Percentiles rank a stretch among this genome's conserved stretches.
Conservation (phyloP, 2,329 filamentous ascomycete species). For the Penicillium frequentans region DNA sequence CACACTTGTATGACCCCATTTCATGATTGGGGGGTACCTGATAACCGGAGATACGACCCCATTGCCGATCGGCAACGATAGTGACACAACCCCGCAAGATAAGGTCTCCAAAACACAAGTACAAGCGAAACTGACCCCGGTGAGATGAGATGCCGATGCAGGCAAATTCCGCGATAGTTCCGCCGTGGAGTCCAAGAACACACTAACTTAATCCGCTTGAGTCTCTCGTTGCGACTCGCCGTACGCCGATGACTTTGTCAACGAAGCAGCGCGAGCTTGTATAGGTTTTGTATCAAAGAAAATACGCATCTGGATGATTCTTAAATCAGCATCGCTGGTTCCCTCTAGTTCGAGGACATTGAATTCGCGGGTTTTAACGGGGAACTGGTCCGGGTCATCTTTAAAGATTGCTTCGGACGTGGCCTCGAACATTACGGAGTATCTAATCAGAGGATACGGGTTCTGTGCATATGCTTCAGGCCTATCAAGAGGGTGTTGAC, state of each 20-base stretch:
- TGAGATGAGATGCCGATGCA: neutral
- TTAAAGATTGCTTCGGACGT: conserved; percentile 19
- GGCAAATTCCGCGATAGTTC: conserved; percentile 11
- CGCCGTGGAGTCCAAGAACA: neutral
- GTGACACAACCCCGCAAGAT: neutral
- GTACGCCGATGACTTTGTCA: conserved; percentile 9
- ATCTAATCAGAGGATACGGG: neutral
- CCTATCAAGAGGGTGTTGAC: neutral
- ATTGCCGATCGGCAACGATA: conserved; percentile 12
- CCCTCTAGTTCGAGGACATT: conserved; percentile 20
- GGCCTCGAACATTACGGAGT: conserved; percentile 24
- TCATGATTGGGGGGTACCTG: neutral
- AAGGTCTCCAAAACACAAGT: neutral
- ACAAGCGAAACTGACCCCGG: neutral
- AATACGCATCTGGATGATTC: conserved; percentile 20
- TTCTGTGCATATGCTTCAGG: neutral
- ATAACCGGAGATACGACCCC: neutral
- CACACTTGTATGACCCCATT: neutral
- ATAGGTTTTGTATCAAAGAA: conserved; percentile 21
- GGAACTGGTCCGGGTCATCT: conserved; percentile 22
- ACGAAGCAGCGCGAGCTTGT: conserved; percentile 15
- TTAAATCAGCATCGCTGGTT: conserved; percentile 3
- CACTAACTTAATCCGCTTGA: neutral
- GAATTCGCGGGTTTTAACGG: conserved; percentile 18
- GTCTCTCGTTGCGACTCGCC: conserved; percentile 6